These are phyloP conservation scores for Ceratocystiopsis sp. DNA, from an alignment of 2,329 filamentous ascomycete species.

Conservation along the genomic window DNA sequence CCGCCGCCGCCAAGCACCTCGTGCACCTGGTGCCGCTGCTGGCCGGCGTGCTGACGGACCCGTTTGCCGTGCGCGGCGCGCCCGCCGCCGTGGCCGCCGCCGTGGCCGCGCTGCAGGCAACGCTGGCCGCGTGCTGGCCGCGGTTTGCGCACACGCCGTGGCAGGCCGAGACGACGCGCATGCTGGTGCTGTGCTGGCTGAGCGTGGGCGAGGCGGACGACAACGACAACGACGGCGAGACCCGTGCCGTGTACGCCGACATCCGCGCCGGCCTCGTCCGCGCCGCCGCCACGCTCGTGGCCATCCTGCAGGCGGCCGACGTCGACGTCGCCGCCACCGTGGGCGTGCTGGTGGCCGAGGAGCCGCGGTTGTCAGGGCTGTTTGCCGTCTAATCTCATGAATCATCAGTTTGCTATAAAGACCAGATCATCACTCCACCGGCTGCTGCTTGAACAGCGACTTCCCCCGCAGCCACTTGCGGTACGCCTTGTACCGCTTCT, in stretches of 20 bases:
- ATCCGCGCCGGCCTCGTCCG: constrained; percentile 19
- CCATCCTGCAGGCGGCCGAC: constrained; percentile 14
- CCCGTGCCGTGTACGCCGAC: constrained; percentile 6
- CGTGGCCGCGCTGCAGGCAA: constrained; percentile 32
- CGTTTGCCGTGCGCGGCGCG: constrained; percentile 40
- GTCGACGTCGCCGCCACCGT: constrained; percentile 14
- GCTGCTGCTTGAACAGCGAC: constrained; percentile 86
- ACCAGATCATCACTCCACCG: constrained; percentile 30
- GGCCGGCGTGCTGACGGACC: constrained; percentile 46
- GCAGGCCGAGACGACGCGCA: constrained; percentile 45
- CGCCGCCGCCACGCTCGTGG: constrained; percentile 18
- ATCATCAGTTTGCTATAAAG: too few species aligned
- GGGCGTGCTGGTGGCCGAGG: constrained; percentile 20
- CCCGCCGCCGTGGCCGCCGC: constrained; percentile 36
- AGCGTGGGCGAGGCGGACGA: constrained; percentile 25
- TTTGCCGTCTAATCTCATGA: too few species aligned
- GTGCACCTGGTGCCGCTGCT: constrained; percentile 52
- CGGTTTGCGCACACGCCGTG: constrained; percentile 38
- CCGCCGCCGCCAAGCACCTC: constrained; percentile 50
- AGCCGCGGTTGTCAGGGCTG: constrained; percentile 17
- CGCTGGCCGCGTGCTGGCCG: constrained; percentile 52
- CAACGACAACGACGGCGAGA: constrained; percentile 12
- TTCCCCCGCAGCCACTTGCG: constrained; percentile 88
- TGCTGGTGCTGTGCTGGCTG: constrained; percentile 45
- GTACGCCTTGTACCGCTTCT: constrained; percentile 96